A percentile compares a stretch with the other conserved stretches of the same genome.
These are phyloP conservation scores for Dendrobium catenatum DNA, from an alignment of 106 monocot species.

Conservation along the genomic window DNA sequence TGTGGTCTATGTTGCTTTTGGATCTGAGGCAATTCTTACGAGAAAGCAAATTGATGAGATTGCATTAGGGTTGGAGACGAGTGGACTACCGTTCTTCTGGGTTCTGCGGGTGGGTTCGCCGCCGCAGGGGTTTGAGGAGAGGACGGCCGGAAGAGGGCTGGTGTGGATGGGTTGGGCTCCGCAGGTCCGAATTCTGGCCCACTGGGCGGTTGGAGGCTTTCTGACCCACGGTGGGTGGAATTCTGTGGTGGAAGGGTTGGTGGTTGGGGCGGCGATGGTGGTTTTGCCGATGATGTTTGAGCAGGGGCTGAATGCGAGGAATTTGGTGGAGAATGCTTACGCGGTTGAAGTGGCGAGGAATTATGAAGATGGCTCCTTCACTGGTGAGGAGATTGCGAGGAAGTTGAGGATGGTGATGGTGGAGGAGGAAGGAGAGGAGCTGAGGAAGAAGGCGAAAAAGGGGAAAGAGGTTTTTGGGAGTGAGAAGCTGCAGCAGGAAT, in stretches of 20 bases:
- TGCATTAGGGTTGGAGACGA: slow-evolving; percentile 34
- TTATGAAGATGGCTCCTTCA: slow-evolving; percentile 13
- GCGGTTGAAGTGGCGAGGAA: slow-evolving; percentile 21
- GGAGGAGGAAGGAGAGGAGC: slow-evolving; percentile 13
- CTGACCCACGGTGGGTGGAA: slow-evolving; percentile 63
- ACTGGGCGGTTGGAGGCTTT: slow-evolving; percentile 37
- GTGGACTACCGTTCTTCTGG: slow-evolving; percentile 48
- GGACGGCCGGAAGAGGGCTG: slow-evolving; percentile 23
- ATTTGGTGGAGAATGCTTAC: slow-evolving; percentile 35
- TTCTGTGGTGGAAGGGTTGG: slow-evolving; percentile 47
- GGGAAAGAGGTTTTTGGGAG: background rate
- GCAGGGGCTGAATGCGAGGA: slow-evolving; percentile 45
- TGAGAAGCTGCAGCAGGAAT: background rate
- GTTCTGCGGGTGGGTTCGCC: slow-evolving; percentile 27
- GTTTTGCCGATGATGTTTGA: slow-evolving; percentile 11
- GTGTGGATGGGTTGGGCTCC: slow-evolving; percentile 62
- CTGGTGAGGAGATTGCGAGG: slow-evolving; percentile 30
- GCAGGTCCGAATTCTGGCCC: slow-evolving; percentile 38
- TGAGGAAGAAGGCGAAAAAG: slow-evolving; percentile 26
- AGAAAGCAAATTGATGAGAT: slow-evolving; percentile 15
- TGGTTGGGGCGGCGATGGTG: slow-evolving; percentile 33
- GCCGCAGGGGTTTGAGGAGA: background rate
- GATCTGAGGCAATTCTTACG: slow-evolving; percentile 9
- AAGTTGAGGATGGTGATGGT: slow-evolving; percentile 13
- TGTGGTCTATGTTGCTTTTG: slow-evolving; percentile 25